Evolutionary conservation across 2,329 filamentous ascomycete genomes (phyloP), one percentile per base, ranked within the genome.

Genomic region (Hirsutella thompsonii): DNA sequence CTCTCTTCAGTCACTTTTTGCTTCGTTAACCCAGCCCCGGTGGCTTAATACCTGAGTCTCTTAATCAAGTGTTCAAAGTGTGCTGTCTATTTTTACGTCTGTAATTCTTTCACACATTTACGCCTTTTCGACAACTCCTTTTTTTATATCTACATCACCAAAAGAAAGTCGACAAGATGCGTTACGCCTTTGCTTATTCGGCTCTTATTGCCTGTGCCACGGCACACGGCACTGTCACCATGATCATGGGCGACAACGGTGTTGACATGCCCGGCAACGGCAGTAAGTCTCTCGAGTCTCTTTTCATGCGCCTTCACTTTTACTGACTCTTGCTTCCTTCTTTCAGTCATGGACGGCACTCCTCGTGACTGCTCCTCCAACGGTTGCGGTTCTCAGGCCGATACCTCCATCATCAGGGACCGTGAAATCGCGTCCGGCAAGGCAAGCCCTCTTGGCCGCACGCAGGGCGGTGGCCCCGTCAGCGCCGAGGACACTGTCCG

Each of bases 361-460:
- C 79, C 78, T 39, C 76, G 79, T 53, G 77, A 83, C 61, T 83
- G 78, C 58, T 65, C 72, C 39, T 65, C 63, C 51, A 75, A 78
- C 49, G 47, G 56, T 36, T 82, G 77, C 54, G 79, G 79, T 44
- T 70, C 78, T n/a, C 72, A 83, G 56, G 74, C 71, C 44, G 79
- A 83, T 54, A 83, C 79, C n/a, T 68, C 78, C 57, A 81, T 83
- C 64, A 81, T 83, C 59, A 74, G 78, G 30, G 60, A 72, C 45
- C 59, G 63, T 11, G 79, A 82, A 60, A 67, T 83, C 43, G 61
- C 62, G 32, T 69, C 62, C 38, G 64, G 61, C 51, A 65, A 69
- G 49, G 56, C 52, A 30, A 75, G 73, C 29, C 68, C 79, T 39
- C 69, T 83, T n/a, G 79, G 79, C 49, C 73, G 76, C 48, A 83